Conservation (phyloP, 441 rosid genomes). For the Manihot esculenta region DNA sequence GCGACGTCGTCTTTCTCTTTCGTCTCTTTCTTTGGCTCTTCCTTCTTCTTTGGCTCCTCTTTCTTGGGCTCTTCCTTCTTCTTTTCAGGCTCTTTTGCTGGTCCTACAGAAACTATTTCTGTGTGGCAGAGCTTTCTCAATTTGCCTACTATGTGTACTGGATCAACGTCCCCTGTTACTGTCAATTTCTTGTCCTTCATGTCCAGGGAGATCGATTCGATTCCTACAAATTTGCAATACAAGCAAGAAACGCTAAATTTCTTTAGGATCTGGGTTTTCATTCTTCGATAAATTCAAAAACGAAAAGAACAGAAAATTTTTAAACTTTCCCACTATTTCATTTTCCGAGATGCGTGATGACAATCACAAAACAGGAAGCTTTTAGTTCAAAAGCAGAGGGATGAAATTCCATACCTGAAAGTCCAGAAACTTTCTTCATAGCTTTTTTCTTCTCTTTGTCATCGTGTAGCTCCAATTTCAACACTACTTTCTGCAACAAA, state of each 20-base stretch:
- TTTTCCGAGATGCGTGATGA: too few relatives aligned
- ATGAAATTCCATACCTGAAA: slow-evolving; percentile 34
- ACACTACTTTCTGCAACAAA: slow-evolving; percentile 26
- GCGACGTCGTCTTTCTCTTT: slow-evolving; percentile 20
- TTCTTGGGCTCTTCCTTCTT: slow-evolving; percentile 57
- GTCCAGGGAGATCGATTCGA: slow-evolving; percentile 53
- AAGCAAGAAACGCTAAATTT: not conserved
- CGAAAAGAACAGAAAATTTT: not conserved
- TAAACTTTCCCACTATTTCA: too few relatives aligned
- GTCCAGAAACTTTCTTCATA: slow-evolving; percentile 39
- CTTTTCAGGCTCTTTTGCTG: slow-evolving; percentile 60
- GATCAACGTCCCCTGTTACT: slow-evolving; percentile 50
- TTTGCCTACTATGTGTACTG: slow-evolving; percentile 42
- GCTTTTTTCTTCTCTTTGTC: slow-evolving; percentile 25
- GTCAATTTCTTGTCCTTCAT: slow-evolving; percentile 63
- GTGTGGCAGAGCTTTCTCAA: slow-evolving; percentile 53
- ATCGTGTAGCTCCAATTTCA: slow-evolving; percentile 26
- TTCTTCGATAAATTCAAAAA: not conserved
- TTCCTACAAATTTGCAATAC: slow-evolving; percentile 32
- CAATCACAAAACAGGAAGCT: too few relatives aligned
- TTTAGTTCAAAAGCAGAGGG: not conserved
- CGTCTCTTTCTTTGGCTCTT: slow-evolving; percentile 27
- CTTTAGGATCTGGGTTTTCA: not conserved
- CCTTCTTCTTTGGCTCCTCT: slow-evolving; percentile 29
- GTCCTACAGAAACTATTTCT: slow-evolving; percentile 53